Conservation (phyloP, 495 filamentous ascomycete genomes). For the Penicillium bialowiezense region DNA sequence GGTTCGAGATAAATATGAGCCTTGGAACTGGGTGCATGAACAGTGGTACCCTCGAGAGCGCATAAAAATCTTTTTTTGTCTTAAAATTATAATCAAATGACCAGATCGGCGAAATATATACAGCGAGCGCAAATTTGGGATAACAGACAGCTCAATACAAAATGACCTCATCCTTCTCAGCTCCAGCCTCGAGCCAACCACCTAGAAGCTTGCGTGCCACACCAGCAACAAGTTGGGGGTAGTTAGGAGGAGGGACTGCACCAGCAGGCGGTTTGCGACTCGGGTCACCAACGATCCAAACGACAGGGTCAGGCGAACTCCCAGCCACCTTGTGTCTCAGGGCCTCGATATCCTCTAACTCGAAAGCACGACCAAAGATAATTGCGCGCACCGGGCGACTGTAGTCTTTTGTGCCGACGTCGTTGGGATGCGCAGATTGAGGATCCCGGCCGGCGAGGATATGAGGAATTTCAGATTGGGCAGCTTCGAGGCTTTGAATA, state of each 20-base stretch:
- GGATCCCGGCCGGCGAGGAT: constrained; percentile 28
- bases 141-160: too few species aligned
- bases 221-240: constrained; percentile 10
- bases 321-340: constrained; percentile 5
- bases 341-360: constrained; percentile 14
- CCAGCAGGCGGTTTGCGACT: constrained; percentile 2
- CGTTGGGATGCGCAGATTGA: constrained; percentile 12
- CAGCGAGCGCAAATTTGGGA: too few species aligned
- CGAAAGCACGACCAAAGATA: constrained; percentile 31
- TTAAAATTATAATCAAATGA: too few species aligned
- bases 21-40: too few species aligned
- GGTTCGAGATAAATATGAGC: too few species aligned
- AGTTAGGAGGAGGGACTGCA: constrained; percentile 11
- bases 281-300: constrained; percentile 18
- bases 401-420: constrained; percentile 31
- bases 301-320: constrained; percentile 7
- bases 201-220: constrained; percentile 5
- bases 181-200: constrained; percentile 15
- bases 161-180: constrained; percentile 12
- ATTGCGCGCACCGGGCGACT: constrained; percentile 24
- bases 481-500: constrained; percentile 17
- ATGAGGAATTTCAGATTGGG: constrained; percentile 22
- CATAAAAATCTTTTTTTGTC: too few species aligned
- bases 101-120: too few species aligned
- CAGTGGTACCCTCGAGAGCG: too few species aligned